Base-by-base conservation (phyloP, 306 rosid genomes). In the Hippophae gyantsensis region DNA sequence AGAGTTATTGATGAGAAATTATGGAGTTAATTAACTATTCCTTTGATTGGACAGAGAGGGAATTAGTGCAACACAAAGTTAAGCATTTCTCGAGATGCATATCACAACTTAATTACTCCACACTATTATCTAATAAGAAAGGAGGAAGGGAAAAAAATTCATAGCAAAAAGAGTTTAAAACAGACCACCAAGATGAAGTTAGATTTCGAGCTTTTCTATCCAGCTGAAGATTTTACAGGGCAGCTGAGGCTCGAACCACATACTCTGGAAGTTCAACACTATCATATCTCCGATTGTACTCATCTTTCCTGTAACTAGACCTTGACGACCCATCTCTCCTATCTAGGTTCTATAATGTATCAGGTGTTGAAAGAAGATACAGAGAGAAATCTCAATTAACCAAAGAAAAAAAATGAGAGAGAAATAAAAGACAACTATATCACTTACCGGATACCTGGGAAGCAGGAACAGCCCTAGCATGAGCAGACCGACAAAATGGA, bases 201-300 rank as follows among this genome's bases (percentile, higher is more conserved):
- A 93, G 94, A 82, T 86, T 93, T 71, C 99, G 84, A 74, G 99
- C 94, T 74, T 93, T 93, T 69, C 96, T 79, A 71, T 93, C 99
- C 81, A 93, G 59, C 38, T 93, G 99, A 69, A 93, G 97, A 74
- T 86, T 86, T 80, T 93, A 97, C 82, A 93, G 42, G 56, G 95
- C 97, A 68, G 65, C 69, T 25, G 99, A 92, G 12, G 96, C 86
- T 78, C 85, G 90, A 58, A 83, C 72, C 71, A 92, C 84, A 60
- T 88, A 89, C 42, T 93, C 99, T 0, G 95, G 74, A 74, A 82
- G 84, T 57, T 93, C 97, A 54, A 84, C 96, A 61, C 71, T 75
- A 70, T 93, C 95, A 51, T 89, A 93, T 69, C 97, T 86, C 97
- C 97, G 86, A 68, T 78, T 93, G 86, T 93, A 82, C 48, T 88